These are phyloP conservation scores for Dictyostelium firmibasis DNA, from an alignment of 78 protist species.

Conservation along the genomic window DNA sequence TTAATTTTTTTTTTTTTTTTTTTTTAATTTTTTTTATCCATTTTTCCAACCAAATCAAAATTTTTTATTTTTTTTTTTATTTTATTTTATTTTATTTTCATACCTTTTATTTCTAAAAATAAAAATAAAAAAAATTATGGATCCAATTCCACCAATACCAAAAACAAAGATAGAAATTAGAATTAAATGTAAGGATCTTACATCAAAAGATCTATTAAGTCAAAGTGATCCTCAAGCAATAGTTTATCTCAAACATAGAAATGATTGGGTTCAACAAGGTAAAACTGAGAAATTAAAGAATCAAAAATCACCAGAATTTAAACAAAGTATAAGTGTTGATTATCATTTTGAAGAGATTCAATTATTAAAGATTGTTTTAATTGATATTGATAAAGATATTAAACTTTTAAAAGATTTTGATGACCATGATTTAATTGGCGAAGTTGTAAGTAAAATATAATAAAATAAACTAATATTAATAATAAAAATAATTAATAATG, in stretches of 20 bases:
- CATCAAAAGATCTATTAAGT: neutral
- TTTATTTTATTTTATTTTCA: no score
- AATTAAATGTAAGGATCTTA: neutral
- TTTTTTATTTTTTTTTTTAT: no score
- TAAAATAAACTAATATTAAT: neutral
- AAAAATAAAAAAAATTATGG: neutral
- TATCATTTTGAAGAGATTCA: slow-evolving; percentile 36
- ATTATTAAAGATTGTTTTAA: neutral
- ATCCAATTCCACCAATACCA: neutral
- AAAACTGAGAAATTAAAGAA: slow-evolving; percentile 27
- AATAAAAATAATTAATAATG: neutral
- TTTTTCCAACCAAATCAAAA: no score
- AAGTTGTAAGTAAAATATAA: neutral
- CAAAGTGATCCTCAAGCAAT: slow-evolving; percentile 40
- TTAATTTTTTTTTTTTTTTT: no score
- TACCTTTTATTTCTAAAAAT: no score
- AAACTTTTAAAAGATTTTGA: neutral
- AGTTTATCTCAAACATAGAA: neutral
- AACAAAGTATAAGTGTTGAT: neutral
- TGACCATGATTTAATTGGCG: slow-evolving; percentile 50
- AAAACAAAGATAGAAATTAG: slow-evolving; percentile 1
- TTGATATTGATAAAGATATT: slow-evolving; percentile 20
- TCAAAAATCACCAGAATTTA: slow-evolving; percentile 5
- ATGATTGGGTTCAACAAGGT: neutral
- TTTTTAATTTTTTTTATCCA: no score